These are phyloP conservation scores for Discostella pseudostelligera DNA, from an alignment of 108 stramenopile genomes.

Conservation along the genomic window DNA sequence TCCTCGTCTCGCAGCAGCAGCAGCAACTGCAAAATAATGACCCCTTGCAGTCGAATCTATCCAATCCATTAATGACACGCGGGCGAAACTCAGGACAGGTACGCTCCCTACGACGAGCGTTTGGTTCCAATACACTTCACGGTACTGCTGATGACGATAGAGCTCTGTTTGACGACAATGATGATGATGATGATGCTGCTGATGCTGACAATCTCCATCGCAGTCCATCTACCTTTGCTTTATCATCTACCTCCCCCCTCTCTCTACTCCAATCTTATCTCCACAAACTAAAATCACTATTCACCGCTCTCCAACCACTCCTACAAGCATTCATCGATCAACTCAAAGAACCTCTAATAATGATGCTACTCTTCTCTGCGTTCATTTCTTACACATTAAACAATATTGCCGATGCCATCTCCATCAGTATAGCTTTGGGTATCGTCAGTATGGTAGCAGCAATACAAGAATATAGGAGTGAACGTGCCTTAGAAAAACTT, in stretches of 20 bases:
- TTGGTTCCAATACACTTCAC: conserved; percentile 62
- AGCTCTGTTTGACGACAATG: background rate
- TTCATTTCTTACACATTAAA: conserved; percentile 76
- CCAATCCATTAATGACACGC: conserved; percentile 53
- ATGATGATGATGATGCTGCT: too few relatives aligned
- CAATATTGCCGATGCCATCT: conserved; percentile 89
- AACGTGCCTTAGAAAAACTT: conserved; percentile 88
- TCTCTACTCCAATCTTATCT: too few relatives aligned
- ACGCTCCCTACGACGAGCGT: conserved; percentile 38
- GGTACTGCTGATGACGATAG: conserved; percentile 20
- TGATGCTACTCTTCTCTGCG: conserved; percentile 90
- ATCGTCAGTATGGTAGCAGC: conserved; percentile 94
- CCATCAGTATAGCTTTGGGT: conserved; percentile 87
- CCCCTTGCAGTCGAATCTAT: background rate
- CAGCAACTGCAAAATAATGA: background rate
- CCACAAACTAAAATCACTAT: background rate
- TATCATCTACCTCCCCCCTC: too few relatives aligned
- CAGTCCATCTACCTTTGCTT: too few relatives aligned
- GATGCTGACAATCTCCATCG: too few relatives aligned
- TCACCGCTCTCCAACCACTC: conserved; percentile 43
- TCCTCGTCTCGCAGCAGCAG: background rate
- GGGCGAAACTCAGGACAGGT: conserved; percentile 63
- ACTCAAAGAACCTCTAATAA: conserved; percentile 93
- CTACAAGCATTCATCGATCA: conserved; percentile 67
- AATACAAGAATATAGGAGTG: conserved; percentile 93